Base-by-base conservation (phyloP, 2,329 filamentous ascomycete species). In the Cytospora paraplurivora region DNA sequence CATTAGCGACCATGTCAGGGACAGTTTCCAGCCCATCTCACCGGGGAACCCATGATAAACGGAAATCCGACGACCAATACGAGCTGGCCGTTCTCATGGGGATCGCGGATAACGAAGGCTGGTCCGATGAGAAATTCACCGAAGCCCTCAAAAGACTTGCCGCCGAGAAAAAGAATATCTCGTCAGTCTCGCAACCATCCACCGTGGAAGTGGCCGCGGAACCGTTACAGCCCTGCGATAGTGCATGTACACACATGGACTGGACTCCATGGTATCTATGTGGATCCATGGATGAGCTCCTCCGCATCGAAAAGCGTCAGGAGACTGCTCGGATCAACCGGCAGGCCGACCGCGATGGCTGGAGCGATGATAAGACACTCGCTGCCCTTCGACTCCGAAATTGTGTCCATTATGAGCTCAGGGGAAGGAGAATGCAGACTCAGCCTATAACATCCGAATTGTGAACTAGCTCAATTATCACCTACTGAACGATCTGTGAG, bases 41-140 rank as follows among this genome's bases (percentile, higher is more conserved):
- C 10, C 15, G 12, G 12, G 8, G 1, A 2, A 7, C 1, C 5
- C 35, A 13, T 7, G 0, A 2, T 7, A 21, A 32, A 17, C n/a
- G 12, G 33, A 10, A 21, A n/a, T 1, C 37, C 7, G 44, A 59
- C 17, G 7, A 33, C 50, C 44, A 50, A 51, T 3, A 19, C 50
- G 50, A 47, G 12, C 35, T 19, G 8, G n/a, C 37, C n/a, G 37
- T 59, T 12, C 37, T 59, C 17, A 15, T 13, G 10, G 11, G 37
- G 17, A 27, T 21, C 3, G 19, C 53, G 7, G 19, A 57, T 1
- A 50, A 10, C 32, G 47, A 62, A 13, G 59, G 59, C 15, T 62
- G 59, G 59, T 33, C 53, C 21, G 59, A 62, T 3, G 35, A 56
- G 17, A 34, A 49, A 47, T 53, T 57, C 44, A 61, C 59, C 19